phyloP scores from a whole-genome alignment of 768 basidiomycete genomes.

The Roridomyces roridus region DNA sequence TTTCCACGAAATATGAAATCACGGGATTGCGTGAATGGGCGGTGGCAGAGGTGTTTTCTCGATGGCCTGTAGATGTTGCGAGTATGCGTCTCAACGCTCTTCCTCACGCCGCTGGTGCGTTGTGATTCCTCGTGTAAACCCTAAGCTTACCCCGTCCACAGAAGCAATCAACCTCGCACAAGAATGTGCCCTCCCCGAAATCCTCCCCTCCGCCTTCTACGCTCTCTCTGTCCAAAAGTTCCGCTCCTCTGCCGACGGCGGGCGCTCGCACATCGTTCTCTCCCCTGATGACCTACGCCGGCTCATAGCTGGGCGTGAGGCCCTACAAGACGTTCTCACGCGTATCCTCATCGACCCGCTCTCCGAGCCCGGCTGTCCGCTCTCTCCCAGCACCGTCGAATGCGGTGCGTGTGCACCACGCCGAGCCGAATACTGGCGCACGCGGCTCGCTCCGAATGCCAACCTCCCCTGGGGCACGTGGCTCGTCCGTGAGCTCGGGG shows the following conservation, averaged over 20 bases:
- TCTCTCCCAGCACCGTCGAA: not conserved
- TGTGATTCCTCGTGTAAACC: not conserved
- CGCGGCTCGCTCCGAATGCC: constrained; percentile 14
- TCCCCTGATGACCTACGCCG: constrained; percentile 34
- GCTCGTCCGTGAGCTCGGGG: constrained; percentile 13
- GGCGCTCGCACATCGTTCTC: constrained; percentile 35
- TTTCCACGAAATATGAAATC: constrained; percentile 46
- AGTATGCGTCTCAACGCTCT: constrained; percentile 34
- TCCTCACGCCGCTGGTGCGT: constrained; percentile 38
- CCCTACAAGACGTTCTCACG: constrained; percentile 31
- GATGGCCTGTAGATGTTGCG: constrained; percentile 37
- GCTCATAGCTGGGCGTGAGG: constrained; percentile 38
- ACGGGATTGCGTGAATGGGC: constrained; percentile 32
- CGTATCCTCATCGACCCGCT: constrained; percentile 24
- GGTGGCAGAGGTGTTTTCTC: constrained; percentile 25
- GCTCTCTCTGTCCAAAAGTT: constrained; percentile 41
- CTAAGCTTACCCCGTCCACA: constrained; percentile 6
- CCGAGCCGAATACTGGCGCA: constrained; percentile 19
- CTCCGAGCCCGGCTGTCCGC: constrained; percentile 9
- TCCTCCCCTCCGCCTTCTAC: constrained; percentile 47
- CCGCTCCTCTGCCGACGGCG: constrained; percentile 31
- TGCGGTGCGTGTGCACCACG: constrained; percentile 18
- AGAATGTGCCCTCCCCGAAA: constrained; percentile 40
- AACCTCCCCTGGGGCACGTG: constrained; percentile 17
- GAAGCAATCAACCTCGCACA: constrained; percentile 42